These are phyloP conservation scores for Taxillus chinensis DNA, from an alignment of 164 flowering plant species.

Conservation along the genomic window DNA sequence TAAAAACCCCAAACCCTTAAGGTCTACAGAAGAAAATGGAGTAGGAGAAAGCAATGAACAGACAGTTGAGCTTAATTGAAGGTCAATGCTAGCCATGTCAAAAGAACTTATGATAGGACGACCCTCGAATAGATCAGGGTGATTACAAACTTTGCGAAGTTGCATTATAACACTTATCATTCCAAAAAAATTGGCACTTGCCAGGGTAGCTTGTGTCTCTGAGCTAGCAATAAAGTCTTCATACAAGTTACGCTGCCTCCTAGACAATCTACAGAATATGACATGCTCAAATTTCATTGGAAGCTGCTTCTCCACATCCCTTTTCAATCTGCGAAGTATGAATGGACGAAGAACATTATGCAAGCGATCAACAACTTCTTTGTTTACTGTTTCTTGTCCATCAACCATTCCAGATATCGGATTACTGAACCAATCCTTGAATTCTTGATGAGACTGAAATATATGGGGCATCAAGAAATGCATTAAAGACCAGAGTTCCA, in stretches of 20 bases:
- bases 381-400: conserved; percentile 92
- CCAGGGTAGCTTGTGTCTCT: conserved; percentile 95
- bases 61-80: conserved; percentile 62
- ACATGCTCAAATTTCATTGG: conserved; percentile 94
- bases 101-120: conserved; percentile 96
- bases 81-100: conserved; percentile 77
- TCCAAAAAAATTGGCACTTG: conserved; percentile 85
- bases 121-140: conserved; percentile 98
- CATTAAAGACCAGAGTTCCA: conserved; percentile 99
- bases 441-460: conserved; percentile 98
- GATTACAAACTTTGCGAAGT: conserved; percentile 98
- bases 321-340: conserved; percentile 79
- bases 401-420: conserved; percentile 99
- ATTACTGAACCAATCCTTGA: conserved; percentile 98
- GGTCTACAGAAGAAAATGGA: conserved; percentile 54
- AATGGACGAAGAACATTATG: conserved; percentile 99
- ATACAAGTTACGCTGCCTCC: conserved; percentile 91
- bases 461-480: conserved; percentile 99
- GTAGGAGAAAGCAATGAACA: conserved; percentile 47
- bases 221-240: conserved; percentile 98
- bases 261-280: conserved; percentile 83
- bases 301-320: conserved; percentile 98
- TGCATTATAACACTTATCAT: conserved; percentile 99
- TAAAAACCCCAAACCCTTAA: conserved; percentile 52
- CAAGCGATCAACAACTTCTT: conserved; percentile 94